These are phyloP conservation scores for Daldinia grandis DNA, from an alignment of 495 filamentous ascomycete species.

Conservation along the genomic window DNA sequence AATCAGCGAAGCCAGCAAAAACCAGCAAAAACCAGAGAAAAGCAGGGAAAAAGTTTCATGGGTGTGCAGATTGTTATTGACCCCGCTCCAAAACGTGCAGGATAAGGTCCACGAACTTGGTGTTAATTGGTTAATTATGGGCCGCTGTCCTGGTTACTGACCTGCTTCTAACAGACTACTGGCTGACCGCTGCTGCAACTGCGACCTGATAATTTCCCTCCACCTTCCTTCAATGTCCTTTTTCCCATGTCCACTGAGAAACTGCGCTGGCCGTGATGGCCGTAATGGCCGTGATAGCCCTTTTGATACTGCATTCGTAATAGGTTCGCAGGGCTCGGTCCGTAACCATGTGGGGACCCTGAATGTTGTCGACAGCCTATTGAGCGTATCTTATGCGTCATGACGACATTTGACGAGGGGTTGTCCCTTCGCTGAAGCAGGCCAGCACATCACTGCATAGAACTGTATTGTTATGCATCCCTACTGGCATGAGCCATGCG, in stretches of 20 bases:
- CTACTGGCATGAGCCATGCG: slow-evolving; percentile 19
- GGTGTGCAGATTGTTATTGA: slow-evolving; percentile 26
- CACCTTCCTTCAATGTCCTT: slow-evolving; percentile 6
- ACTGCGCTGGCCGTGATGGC: slow-evolving; percentile 14
- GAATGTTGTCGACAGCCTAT: slow-evolving; percentile 43
- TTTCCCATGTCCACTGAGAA: slow-evolving; percentile 24
- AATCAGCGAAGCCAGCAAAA: slow-evolving; percentile 7
- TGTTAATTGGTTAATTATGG: slow-evolving; percentile 17
- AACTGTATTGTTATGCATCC: background rate
- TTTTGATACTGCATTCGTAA: slow-evolving; percentile 32
- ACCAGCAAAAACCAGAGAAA: background rate
- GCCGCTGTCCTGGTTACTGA: slow-evolving; percentile 2
- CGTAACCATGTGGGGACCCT: slow-evolving; percentile 34
- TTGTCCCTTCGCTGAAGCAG: slow-evolving; percentile 14
- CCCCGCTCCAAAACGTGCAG: slow-evolving; percentile 26
- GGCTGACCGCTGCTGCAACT: slow-evolving; percentile 7
- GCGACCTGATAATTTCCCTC: slow-evolving; percentile 33
- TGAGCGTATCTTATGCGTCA: slow-evolving; percentile 30
- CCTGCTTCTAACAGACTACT: slow-evolving; percentile 5
- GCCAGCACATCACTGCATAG: slow-evolving; percentile 45
- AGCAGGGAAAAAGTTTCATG: slow-evolving; percentile 14
- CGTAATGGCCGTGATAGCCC: background rate
- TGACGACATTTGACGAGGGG: slow-evolving; percentile 28
- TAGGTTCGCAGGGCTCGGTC: slow-evolving; percentile 41
- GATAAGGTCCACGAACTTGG: slow-evolving; percentile 12